Conservation (phyloP, 2,329 filamentous ascomycete genomes). For the Alternaria rosae region DNA sequence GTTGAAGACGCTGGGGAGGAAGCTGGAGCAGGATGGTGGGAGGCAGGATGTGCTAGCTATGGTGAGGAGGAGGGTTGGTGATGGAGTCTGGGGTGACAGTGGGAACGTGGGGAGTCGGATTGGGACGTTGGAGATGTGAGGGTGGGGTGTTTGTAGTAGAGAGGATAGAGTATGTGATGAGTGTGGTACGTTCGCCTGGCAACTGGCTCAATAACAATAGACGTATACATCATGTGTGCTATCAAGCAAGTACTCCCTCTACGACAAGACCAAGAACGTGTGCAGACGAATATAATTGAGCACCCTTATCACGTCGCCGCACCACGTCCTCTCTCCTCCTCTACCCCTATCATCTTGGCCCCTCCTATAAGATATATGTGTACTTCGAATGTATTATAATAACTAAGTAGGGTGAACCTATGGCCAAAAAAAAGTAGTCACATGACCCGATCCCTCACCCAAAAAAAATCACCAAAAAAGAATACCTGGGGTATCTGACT, state of each 20-base stretch:
- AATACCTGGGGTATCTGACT: slow-evolving; percentile 26
- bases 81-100: slow-evolving; percentile 53
- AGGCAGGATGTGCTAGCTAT: slow-evolving; percentile 53
- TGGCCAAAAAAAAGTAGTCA: too few relatives aligned
- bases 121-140: slow-evolving; percentile 52
- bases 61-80: slow-evolving; percentile 51
- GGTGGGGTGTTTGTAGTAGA: background rate
- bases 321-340: too few relatives aligned
- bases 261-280: too few relatives aligned
- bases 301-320: too few relatives aligned
- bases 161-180: background rate
- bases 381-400: too few relatives aligned
- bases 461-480: slow-evolving; percentile 18
- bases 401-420: too few relatives aligned
- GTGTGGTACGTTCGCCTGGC: too few relatives aligned
- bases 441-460: too few relatives aligned
- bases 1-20: slow-evolving; percentile 57
- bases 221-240: background rate
- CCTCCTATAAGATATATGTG: too few relatives aligned
- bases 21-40: slow-evolving; percentile 50
- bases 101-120: slow-evolving; percentile 55
- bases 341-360: too few relatives aligned
- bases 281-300: too few relatives aligned
- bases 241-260: too few relatives aligned
- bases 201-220: background rate